phyloP scores from a whole-genome alignment of 2,329 filamentous ascomycete species.

The Beauveria medogensis region DNA sequence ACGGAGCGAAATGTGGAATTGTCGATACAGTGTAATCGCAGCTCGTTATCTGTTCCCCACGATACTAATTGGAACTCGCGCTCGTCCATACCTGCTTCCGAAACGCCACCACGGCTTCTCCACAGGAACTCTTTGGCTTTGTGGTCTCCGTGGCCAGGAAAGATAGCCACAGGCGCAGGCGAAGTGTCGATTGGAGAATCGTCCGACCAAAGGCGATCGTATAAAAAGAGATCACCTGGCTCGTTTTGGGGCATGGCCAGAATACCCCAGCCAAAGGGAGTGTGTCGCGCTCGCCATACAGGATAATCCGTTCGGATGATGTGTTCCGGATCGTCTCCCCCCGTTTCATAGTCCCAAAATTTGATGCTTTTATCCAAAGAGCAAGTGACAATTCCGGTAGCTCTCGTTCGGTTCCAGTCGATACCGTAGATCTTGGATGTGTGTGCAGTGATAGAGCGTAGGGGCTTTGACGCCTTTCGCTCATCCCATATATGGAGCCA shows the following conservation, averaged over 20 bases:
- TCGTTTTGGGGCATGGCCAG: slow-evolving; percentile 89
- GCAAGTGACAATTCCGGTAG: slow-evolving; percentile 72
- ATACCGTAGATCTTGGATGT: slow-evolving; percentile 91
- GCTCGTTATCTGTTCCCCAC: slow-evolving; percentile 80
- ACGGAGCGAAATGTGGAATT: slow-evolving; percentile 56
- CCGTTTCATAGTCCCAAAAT: slow-evolving; percentile 72
- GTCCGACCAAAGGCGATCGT: slow-evolving; percentile 52
- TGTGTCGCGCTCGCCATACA: slow-evolving; percentile 85
- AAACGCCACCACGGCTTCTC: slow-evolving; percentile 64
- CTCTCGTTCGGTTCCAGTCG: slow-evolving; percentile 79
- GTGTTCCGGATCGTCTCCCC: slow-evolving; percentile 59
- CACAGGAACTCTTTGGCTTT: slow-evolving; percentile 89
- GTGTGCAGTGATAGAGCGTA: slow-evolving; percentile 81
- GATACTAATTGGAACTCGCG: slow-evolving; percentile 90
- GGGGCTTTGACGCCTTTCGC: slow-evolving; percentile 65
- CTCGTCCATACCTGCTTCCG: slow-evolving; percentile 63
- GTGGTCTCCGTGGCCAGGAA: slow-evolving; percentile 52
- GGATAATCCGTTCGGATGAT: slow-evolving; percentile 78
- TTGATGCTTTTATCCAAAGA: slow-evolving; percentile 89
- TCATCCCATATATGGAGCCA: slow-evolving; percentile 88
- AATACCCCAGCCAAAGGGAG: slow-evolving; percentile 78
- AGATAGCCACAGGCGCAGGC: slow-evolving; percentile 46
- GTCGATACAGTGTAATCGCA: slow-evolving; percentile 70
- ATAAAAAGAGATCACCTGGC: slow-evolving; percentile 76
- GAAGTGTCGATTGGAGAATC: slow-evolving; percentile 36